Evolutionary conservation across 176 grass and related monocot genomes (phyloP).

Genomic region (Avena sativa): DNA sequence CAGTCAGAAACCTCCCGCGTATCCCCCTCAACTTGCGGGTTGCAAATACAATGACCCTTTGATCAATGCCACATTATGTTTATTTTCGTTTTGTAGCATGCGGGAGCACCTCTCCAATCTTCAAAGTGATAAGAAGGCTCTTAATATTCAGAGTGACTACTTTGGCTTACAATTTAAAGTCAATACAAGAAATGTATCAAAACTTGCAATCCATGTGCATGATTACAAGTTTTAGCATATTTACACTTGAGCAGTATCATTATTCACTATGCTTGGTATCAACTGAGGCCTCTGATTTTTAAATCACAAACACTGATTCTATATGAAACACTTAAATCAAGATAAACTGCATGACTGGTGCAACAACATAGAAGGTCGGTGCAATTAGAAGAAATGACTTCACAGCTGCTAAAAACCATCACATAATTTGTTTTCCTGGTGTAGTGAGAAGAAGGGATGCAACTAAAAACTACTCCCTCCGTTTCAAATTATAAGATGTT

Average conservation of each 20-base stretch:
- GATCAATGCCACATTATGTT: not conserved
- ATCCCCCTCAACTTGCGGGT: not conserved
- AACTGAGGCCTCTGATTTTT: slow-evolving; percentile 11
- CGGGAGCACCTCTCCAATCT: too few species aligned
- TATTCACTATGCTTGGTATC: slow-evolving; percentile 19
- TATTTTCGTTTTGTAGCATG: not conserved
- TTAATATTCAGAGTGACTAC: not conserved
- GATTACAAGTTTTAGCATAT: slow-evolving; percentile 1
- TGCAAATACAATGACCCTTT: not conserved
- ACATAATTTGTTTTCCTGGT: not conserved
- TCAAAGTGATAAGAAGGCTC: not conserved
- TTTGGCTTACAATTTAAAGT: not conserved
- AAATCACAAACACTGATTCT: slow-evolving; percentile 2
- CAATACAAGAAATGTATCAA: not conserved
- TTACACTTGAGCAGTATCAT: slow-evolving; percentile 29
- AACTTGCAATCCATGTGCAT: not conserved
- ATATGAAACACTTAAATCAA: slow-evolving; percentile 1
- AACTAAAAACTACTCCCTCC: not conserved
- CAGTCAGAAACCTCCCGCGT: not conserved
- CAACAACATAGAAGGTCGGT: not conserved
- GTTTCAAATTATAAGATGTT: too few species aligned
- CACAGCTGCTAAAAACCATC: not conserved
- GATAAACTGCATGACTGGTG: not conserved
- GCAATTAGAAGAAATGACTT: slow-evolving; percentile 6
- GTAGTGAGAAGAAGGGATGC: not conserved